Base-by-base conservation (phyloP, 306 rosid genomes). In the Gleditsia sinensis region DNA sequence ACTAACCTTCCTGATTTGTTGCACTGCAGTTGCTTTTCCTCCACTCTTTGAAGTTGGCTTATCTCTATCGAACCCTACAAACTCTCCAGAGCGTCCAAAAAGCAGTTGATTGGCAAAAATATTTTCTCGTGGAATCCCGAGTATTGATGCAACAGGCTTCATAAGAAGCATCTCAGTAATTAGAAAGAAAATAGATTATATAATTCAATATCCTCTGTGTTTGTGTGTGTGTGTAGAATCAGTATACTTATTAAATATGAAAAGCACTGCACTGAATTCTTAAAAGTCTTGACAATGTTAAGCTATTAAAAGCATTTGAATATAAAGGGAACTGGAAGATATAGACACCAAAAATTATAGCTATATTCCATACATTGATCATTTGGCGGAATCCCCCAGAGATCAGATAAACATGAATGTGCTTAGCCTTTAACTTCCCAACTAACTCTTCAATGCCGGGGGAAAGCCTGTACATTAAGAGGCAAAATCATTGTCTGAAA, bases 331-430 rank as follows among this genome's bases (percentile, higher is more conserved):
- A 81, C 55, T 9, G 21, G 66, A 55, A 71, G 48, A 58, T 20
- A 49, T 12, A 27, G 79, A 59, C 46, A 48, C 32, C 64, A 73
- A 37, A 33, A 23, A 58, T 25, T 23, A 46, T 23, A 25, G 51
- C 24, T 51, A 80, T 49, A 56, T 46, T 40, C 16, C 97, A n/a
- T 86, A 94, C 99, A 78, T 88, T 77, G 83, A 94, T 94, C 97
- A 94, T 94, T 83, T 90, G 96, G 21, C 97, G 91, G 78, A 94
- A 94, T 77, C 99, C 99, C 30, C 99, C 97, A 3, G 99, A 94
- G 83, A 94, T 84, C 72, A 94, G 87, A 84, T 83, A 94, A 70
- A 92, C 93, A 0, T 73, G 75, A 3, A 56, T 86, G 43, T 63
- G 50, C 40, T 80, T 87, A 53, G 89, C 93, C 87, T 83, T 90